Evolutionary conservation across 1,284 basidiomycete species (phyloP).

Genomic region (Quambalaria eucalypti): DNA sequence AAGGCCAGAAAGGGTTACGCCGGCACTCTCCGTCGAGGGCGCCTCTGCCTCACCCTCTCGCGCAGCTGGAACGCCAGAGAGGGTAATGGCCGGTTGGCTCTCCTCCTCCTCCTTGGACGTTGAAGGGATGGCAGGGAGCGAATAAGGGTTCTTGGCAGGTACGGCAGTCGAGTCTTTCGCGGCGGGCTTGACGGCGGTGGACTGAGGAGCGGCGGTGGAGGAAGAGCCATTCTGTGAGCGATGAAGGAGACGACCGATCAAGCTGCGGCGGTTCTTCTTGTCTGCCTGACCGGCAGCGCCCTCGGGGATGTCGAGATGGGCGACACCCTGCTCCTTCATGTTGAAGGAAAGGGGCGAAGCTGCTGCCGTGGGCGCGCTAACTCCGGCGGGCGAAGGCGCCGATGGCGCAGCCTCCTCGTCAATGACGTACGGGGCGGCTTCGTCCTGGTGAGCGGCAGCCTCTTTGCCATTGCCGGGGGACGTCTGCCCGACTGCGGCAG

Average conservation of each 20-base stretch:
- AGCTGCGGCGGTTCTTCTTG: not conserved
- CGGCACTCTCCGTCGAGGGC: too few species aligned
- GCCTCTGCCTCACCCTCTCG: too few species aligned
- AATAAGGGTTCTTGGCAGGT: not conserved
- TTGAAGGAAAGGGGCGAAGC: not conserved
- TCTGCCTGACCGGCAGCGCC: not conserved
- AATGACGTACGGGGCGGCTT: not conserved
- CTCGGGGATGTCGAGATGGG: not conserved
- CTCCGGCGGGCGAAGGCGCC: not conserved
- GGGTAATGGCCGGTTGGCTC: not conserved
- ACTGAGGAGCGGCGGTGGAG: not conserved
- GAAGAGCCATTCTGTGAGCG: not conserved
- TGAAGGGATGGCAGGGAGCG: too few species aligned
- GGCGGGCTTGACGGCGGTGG: not conserved
- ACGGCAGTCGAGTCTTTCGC: not conserved
- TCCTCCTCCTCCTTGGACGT: not conserved
- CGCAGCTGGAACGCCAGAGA: not conserved
- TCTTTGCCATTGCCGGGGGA: constrained; percentile 11
- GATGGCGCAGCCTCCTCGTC: not conserved
- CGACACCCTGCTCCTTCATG: not conserved
- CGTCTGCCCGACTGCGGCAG: constrained; percentile 8
- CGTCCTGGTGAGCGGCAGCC: constrained; percentile 1
- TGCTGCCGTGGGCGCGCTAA: too few species aligned
- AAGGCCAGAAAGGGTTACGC: too few species aligned
- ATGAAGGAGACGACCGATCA: not conserved